Evolutionary conservation across 805 yeast species (phyloP).

Genomic region (Barnettozyma botsteinii): DNA sequence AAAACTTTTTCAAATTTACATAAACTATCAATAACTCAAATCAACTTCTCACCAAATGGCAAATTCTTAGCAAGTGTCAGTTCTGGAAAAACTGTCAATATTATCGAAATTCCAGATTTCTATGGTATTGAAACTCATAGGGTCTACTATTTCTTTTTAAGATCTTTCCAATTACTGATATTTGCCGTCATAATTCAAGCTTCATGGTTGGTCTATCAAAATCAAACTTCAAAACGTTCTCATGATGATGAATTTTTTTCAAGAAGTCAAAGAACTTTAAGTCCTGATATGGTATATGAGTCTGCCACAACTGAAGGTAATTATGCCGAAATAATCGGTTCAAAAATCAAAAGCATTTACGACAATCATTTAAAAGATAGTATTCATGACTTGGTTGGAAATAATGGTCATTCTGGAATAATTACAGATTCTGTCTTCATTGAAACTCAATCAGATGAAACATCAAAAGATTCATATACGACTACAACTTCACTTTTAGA

Average conservation of each 20-base stretch:
- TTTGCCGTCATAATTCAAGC: conserved; percentile 8
- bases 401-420: not conserved
- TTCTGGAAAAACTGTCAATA: conserved; percentile 66
- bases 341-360: conserved; percentile 6
- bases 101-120: conserved; percentile 53
- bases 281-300: conserved; percentile 4
- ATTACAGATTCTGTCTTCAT: not conserved
- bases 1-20: conserved; percentile 51
- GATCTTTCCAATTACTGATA: conserved; percentile 14
- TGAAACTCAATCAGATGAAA: not conserved
- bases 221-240: conserved; percentile 3
- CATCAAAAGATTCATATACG: not conserved
- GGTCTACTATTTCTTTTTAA: conserved; percentile 21
- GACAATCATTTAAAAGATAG: conserved; percentile 2
- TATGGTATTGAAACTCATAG: conserved; percentile 27
- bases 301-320: conserved; percentile 1
- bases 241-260: conserved; percentile 25
- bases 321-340: conserved; percentile 3
- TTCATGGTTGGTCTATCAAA: conserved; percentile 15
- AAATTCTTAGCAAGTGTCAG: conserved; percentile 65
- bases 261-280: conserved; percentile 12
- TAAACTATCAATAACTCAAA: conserved; percentile 65
- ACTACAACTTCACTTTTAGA: not conserved
- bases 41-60: conserved; percentile 66
- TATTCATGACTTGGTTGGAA: not conserved